A percentile compares a stretch with the other conserved stretches of the same genome.
Conservation (phyloP, 2,329 filamentous ascomycete species). For the Pestalotiopsis sp. region DNA sequence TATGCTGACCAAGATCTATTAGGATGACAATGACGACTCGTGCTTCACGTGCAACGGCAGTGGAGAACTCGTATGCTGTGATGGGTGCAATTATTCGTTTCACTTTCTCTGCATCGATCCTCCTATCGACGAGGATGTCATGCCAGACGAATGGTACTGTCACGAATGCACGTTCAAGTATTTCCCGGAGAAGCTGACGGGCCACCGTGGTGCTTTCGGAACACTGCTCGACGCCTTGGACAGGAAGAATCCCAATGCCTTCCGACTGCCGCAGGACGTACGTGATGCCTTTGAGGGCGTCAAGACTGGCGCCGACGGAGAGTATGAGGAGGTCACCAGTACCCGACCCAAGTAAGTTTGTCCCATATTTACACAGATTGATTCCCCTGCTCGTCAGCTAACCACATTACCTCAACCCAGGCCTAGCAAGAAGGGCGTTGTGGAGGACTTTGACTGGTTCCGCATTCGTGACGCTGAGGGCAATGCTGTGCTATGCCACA, state of each 20-base stretch:
- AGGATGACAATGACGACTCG: slow-evolving; percentile 84
- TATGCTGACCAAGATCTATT: slow-evolving; percentile 36
- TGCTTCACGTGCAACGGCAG: slow-evolving; percentile 85
- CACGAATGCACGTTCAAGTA: slow-evolving; percentile 65
- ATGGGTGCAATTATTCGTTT: slow-evolving; percentile 87
- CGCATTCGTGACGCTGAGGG: slow-evolving; percentile 73
- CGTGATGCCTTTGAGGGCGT: slow-evolving; percentile 82
- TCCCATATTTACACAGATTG: neutral
- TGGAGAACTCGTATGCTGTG: slow-evolving; percentile 89
- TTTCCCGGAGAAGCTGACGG: slow-evolving; percentile 44
- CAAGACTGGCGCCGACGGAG: slow-evolving; percentile 73
- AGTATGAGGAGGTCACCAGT: slow-evolving; percentile 72
- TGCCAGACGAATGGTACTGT: slow-evolving; percentile 85
- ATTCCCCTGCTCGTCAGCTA: slow-evolving; percentile 26
- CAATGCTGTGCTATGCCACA: slow-evolving; percentile 75
- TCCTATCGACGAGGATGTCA: slow-evolving; percentile 64
- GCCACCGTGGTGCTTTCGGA: slow-evolving; percentile 61
- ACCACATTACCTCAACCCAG: slow-evolving; percentile 37
- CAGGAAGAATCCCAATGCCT: slow-evolving; percentile 71
- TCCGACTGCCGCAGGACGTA: slow-evolving; percentile 70
- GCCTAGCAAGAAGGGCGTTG: slow-evolving; percentile 55
- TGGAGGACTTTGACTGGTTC: slow-evolving; percentile 69
- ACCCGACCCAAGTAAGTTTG: slow-evolving; percentile 60
- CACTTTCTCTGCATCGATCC: slow-evolving; percentile 90
- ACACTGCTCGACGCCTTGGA: slow-evolving; percentile 67